These are phyloP conservation scores for Nakaseomyces bracarensis DNA, from an alignment of 1,139 yeast species.

Conservation along the genomic window DNA sequence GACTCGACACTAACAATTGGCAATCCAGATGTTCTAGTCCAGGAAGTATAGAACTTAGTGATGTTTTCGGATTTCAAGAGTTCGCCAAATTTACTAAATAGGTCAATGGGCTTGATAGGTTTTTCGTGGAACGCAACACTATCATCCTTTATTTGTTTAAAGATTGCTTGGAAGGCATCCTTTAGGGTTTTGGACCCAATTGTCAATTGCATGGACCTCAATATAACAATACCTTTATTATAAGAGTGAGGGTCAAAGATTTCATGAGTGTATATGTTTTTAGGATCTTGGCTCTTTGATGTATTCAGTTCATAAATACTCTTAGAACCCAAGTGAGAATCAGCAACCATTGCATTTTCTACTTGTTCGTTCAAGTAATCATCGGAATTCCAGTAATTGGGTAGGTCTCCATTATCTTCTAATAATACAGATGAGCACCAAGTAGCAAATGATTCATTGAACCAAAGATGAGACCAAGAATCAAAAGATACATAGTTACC, in stretches of 20 bases:
- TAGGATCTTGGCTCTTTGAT: slow-evolving; percentile 26
- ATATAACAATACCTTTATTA: slow-evolving; percentile 54
- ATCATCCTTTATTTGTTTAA: slow-evolving; percentile 21
- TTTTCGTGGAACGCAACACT: slow-evolving; percentile 28
- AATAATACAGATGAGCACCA: slow-evolving; percentile 48
- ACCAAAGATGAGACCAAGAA: slow-evolving; percentile 60
- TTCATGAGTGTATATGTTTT: slow-evolving; percentile 28
- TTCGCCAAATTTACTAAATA: slow-evolving; percentile 40
- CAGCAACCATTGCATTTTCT: slow-evolving; percentile 37
- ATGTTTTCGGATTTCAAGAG: slow-evolving; percentile 31
- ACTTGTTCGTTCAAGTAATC: slow-evolving; percentile 31
- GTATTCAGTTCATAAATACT: slow-evolving; percentile 28
- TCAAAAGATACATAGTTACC: slow-evolving; percentile 62
- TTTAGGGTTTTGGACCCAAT: slow-evolving; percentile 36
- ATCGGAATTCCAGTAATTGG: slow-evolving; percentile 21
- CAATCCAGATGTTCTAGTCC: slow-evolving; percentile 52
- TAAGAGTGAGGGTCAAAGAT: slow-evolving; percentile 51
- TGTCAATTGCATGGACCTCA: slow-evolving; percentile 47
- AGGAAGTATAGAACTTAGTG: slow-evolving; percentile 44
- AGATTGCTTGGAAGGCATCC: slow-evolving; percentile 38
- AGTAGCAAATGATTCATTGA: slow-evolving; percentile 70
- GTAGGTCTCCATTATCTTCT: slow-evolving; percentile 30
- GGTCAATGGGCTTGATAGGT: slow-evolving; percentile 45
- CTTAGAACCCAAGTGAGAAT: slow-evolving; percentile 33
- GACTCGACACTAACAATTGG: slow-evolving; percentile 44